These are phyloP conservation scores for Dryas alaskensis DNA, from an alignment of 306 rosid genomes.

Conservation along the genomic window DNA sequence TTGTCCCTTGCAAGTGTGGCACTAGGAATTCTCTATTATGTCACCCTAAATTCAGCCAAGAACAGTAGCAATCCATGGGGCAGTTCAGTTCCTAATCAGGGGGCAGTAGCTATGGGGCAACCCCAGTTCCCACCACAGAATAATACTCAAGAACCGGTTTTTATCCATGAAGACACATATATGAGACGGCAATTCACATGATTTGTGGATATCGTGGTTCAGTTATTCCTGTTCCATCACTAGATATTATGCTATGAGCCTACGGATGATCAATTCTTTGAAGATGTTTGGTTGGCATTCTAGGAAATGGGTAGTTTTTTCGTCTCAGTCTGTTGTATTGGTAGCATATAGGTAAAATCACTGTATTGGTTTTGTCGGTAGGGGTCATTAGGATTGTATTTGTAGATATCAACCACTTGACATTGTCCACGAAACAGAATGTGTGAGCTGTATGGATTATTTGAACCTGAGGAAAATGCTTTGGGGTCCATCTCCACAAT, in stretches of 20 bases:
- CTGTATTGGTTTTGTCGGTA: neutral
- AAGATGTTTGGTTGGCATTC: neutral
- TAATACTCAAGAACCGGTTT: slow-evolving; percentile 58
- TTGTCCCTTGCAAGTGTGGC: slow-evolving; percentile 53
- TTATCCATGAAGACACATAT: slow-evolving; percentile 89
- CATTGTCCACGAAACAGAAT: neutral
- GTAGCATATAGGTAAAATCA: neutral
- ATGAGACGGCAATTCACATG: slow-evolving; percentile 80
- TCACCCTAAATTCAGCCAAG: slow-evolving; percentile 45
- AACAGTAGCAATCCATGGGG: slow-evolving; percentile 30
- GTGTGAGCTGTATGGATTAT: slow-evolving; percentile 7
- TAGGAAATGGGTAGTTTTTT: slow-evolving; percentile 1
- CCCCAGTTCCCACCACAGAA: slow-evolving; percentile 65
- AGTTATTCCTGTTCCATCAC: neutral
- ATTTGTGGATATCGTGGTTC: slow-evolving; percentile 6
- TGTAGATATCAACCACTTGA: neutral
- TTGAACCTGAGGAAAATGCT: neutral
- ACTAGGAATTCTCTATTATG: slow-evolving; percentile 64
- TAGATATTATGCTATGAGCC: neutral
- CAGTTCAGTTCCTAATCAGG: slow-evolving; percentile 39
- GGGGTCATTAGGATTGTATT: slow-evolving; percentile 3
- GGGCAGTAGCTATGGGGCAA: slow-evolving; percentile 82
- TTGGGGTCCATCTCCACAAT: neutral
- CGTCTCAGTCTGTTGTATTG: neutral
- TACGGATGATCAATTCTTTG: neutral